Conservation (phyloP, 2,329 filamentous ascomycete species). For the Phialocephala sp. region DNA sequence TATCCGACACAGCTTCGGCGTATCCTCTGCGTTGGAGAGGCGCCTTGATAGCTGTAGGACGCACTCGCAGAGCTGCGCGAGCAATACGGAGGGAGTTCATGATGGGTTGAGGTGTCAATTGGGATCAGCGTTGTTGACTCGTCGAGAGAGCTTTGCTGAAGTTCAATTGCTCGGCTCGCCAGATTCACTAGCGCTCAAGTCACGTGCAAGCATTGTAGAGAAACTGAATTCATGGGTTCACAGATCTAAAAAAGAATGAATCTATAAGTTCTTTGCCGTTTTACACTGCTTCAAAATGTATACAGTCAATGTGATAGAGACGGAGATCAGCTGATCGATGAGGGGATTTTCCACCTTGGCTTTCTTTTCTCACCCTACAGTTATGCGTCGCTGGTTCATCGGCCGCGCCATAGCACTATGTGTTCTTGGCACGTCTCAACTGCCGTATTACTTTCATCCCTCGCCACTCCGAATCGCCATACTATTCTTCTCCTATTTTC, state of each 20-base stretch:
- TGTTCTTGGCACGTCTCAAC: not conserved
- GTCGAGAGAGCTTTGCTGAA: constrained; percentile 30
- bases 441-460: not conserved
- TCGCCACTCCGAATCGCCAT: not conserved
- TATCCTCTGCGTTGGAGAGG: constrained; percentile 88
- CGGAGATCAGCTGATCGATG: not conserved
- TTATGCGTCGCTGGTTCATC: not conserved
- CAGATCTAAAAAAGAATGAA: too few species aligned
- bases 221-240: not conserved
- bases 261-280: not conserved
- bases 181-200: not conserved
- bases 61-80: constrained; percentile 85
- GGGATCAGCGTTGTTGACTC: constrained; percentile 47
- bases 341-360: not conserved
- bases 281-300: not conserved
- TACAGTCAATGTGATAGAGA: not conserved
- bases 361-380: not conserved
- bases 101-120: constrained; percentile 53
- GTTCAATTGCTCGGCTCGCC: constrained; percentile 23
- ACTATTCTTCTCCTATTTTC: not conserved
- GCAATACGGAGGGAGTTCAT: constrained; percentile 97
- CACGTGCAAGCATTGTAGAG: not conserved
- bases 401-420: not conserved
- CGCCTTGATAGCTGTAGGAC: constrained; percentile 76
- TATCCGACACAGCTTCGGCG: constrained; percentile 85